A percentile compares a stretch with the other conserved stretches of the same genome.
Evolutionary conservation across 768 basidiomycete species (phyloP).

Genomic region (Leccinum rimulosum): DNA sequence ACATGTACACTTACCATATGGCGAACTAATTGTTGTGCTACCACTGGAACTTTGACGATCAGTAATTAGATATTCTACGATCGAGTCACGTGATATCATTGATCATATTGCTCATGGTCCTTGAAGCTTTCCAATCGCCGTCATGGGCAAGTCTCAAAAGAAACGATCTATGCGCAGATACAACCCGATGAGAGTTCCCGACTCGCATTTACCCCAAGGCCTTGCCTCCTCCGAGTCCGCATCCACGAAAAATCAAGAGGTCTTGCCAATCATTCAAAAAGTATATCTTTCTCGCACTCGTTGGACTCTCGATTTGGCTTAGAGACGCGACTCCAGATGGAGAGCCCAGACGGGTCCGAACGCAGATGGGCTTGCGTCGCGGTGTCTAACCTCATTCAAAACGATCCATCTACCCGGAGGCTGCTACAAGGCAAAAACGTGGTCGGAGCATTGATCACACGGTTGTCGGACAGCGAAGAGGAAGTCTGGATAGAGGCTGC

Average conservation of each 20-base stretch:
- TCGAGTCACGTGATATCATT: too few relatives aligned
- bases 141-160: constrained; percentile 94
- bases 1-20: constrained; percentile 24
- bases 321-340: constrained; percentile 49
- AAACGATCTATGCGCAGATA: constrained; percentile 81
- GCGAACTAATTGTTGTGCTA: constrained; percentile 24
- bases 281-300: constrained; percentile 37
- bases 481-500: constrained; percentile 89
- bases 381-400: constrained; percentile 92
- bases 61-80: too few relatives aligned
- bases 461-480: constrained; percentile 87
- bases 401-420: constrained; percentile 88
- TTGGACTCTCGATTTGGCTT: background rate
- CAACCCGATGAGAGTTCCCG: constrained; percentile 92
- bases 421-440: constrained; percentile 89
- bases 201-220: constrained; percentile 85
- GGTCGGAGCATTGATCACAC: constrained; percentile 79
- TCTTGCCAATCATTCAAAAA: constrained; percentile 90
- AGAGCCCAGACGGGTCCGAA: constrained; percentile 71
- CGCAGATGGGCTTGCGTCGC: constrained; percentile 96
- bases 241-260: constrained; percentile 72
- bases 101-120: too few relatives aligned
- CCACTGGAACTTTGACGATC: background rate
- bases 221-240: constrained; percentile 69
- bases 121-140: background rate